Percentiles rank a stretch among this genome's conserved stretches.
Evolutionary conservation across 2,329 filamentous ascomycete species (phyloP).

Genomic region (Calonectria leucothoes): DNA sequence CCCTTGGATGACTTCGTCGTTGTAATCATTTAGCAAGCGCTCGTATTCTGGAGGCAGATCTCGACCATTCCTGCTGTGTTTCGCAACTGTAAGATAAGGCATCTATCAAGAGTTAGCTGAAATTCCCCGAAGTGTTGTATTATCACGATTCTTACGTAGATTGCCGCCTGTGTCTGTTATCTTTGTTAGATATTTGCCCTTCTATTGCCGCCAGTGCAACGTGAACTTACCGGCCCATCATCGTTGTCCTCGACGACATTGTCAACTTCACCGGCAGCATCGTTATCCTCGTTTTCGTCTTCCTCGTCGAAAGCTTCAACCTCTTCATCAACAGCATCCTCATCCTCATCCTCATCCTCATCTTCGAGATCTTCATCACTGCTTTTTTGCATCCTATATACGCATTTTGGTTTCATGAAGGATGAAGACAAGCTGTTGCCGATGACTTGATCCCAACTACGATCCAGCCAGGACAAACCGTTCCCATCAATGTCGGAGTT

Average conservation of each 20-base stretch:
- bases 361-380: neutral
- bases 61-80: neutral
- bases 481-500: neutral
- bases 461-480: neutral
- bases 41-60: neutral
- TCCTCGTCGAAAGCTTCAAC: neutral
- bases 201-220: rapidly evolving
- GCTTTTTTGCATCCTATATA: neutral
- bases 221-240: neutral
- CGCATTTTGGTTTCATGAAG: neutral
- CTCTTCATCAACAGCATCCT: neutral
- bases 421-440: neutral
- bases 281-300: neutral
- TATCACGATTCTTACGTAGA: neutral
- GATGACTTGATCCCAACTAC: neutral
- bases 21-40: neutral
- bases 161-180: neutral
- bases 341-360: neutral
- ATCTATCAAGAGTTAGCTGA: neutral
- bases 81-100: neutral
- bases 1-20: slow-evolving; percentile 19
- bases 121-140: too few species aligned
- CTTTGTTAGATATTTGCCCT: neutral
- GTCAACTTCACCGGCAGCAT: neutral
- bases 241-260: neutral